phyloP scores from a whole-genome alignment of 2,329 filamentous ascomycete genomes.

The Scedosporium aurantiacum region DNA sequence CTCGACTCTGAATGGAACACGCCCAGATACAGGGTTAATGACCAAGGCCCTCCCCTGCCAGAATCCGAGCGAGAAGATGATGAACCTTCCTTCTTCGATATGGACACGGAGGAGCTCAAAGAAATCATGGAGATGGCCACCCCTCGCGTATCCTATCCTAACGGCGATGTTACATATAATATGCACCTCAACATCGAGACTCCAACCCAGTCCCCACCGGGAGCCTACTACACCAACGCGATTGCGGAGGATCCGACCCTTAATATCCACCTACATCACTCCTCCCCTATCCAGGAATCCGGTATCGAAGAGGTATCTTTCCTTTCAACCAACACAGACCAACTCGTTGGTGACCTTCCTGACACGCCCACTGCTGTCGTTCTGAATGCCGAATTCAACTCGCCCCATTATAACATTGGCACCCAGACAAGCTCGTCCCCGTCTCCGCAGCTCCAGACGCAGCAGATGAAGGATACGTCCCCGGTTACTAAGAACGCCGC shows the following conservation, averaged over 20 bases:
- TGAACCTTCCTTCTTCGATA: background rate
- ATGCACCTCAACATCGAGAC: background rate
- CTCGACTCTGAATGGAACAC: background rate
- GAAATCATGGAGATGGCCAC: background rate
- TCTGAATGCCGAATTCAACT: background rate
- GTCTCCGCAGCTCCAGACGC: background rate
- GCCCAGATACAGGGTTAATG: background rate
- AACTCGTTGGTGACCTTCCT: background rate
- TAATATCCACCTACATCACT: background rate
- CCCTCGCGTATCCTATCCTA: background rate
- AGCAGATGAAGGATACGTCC: no score
- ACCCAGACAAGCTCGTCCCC: background rate
- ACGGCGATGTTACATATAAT: background rate
- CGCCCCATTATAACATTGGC: background rate
- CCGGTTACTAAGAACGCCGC: no score
- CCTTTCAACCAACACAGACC: background rate
- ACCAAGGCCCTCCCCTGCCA: no score
- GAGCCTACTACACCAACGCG: background rate
- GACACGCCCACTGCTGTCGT: background rate
- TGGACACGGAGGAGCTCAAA: background rate
- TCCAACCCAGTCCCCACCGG: background rate
- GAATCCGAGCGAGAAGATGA: background rate
- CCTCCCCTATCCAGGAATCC: background rate
- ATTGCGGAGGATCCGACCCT: background rate
- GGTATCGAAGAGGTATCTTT: background rate